These are phyloP conservation scores for Thuja plicata DNA, from an alignment of 83 land plant species.

Conservation along the genomic window DNA sequence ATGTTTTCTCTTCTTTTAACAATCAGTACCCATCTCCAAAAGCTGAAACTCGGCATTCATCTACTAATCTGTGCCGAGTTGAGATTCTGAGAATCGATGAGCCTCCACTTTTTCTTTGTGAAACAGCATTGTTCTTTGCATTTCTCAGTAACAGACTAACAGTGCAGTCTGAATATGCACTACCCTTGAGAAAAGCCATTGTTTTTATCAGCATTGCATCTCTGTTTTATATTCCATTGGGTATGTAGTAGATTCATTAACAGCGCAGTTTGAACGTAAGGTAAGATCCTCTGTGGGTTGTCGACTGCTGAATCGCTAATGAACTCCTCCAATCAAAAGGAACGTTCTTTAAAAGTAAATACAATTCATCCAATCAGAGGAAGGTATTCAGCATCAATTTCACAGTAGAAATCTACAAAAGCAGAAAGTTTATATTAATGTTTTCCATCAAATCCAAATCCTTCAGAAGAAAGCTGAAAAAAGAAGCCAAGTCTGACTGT, in stretches of 20 bases:
- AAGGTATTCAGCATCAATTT: not conserved
- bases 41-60: not conserved
- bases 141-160: not conserved
- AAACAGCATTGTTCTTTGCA: not conserved
- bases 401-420: not conserved
- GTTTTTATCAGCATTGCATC: not conserved
- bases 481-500: not conserved
- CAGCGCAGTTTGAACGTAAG: not conserved
- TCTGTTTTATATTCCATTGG: not conserved
- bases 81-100: not conserved
- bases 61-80: not conserved
- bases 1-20: not conserved
- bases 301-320: not conserved
- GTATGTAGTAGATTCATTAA: not conserved
- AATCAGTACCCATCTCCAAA: not conserved
- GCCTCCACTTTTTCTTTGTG: not conserved
- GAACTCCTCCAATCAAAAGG: not conserved
- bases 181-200: not conserved
- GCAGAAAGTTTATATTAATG: not conserved
- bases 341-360: not conserved
- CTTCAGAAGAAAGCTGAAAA: too few relatives aligned
- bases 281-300: not conserved
- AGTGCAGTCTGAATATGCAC: not conserved
- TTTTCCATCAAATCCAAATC: not conserved
- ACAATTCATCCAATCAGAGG: not conserved